phyloP scores from a whole-genome alignment of 495 filamentous ascomycete species.

The Penicillium cosmopolitanum region DNA sequence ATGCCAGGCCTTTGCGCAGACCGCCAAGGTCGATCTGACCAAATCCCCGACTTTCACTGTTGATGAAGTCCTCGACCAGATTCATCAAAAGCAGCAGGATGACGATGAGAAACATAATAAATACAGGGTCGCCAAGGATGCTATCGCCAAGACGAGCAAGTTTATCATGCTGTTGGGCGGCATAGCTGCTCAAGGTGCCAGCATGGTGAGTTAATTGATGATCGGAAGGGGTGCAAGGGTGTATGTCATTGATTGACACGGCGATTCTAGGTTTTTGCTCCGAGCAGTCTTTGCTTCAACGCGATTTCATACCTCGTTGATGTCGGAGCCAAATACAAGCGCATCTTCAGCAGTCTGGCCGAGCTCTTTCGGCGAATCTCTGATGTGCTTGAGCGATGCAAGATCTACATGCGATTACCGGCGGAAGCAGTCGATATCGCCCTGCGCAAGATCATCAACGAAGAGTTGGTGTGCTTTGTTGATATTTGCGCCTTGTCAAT shows the following conservation, averaged over 20 bases:
- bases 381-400: constrained; percentile 32
- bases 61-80: constrained; percentile 27
- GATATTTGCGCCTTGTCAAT: constrained; percentile 32
- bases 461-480: constrained; percentile 32
- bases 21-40: constrained; percentile 25
- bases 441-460: constrained; percentile 32
- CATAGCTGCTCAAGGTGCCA: constrained; percentile 26
- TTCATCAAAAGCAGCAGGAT: constrained; percentile 22
- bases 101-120: constrained; percentile 24
- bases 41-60: constrained; percentile 15
- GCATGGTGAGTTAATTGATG: constrained; percentile 18
- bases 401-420: constrained; percentile 32
- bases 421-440: constrained; percentile 26
- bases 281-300: constrained; percentile 31
- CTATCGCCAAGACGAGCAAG: constrained; percentile 21
- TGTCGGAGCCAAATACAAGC: constrained; percentile 32
- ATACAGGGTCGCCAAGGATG: constrained; percentile 24
- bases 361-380: constrained; percentile 29
- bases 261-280: constrained; percentile 24
- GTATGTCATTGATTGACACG: background rate
- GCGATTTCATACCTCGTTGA: constrained; percentile 29
- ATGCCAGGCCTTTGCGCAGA: constrained; percentile 24
- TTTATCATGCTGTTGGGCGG: constrained; percentile 24
- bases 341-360: constrained; percentile 32
- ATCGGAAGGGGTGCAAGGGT: background rate